Conservation (phyloP, 2,329 filamentous ascomycete genomes). For the Fusarium proliferatum region DNA sequence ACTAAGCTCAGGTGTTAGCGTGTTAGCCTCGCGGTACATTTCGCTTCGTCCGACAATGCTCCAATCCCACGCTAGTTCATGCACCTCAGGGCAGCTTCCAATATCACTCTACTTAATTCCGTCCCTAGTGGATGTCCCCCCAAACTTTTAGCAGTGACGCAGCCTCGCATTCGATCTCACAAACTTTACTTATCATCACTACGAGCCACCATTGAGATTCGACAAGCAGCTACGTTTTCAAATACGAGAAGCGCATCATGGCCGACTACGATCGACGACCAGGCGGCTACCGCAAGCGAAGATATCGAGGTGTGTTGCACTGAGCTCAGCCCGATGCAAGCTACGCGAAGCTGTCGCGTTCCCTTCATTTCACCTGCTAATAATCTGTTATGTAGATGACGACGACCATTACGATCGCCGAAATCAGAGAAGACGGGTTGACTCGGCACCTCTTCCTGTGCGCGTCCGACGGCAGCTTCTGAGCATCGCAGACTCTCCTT, state of each 20-base stretch:
- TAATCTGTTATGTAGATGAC: slow-evolving; percentile 58
- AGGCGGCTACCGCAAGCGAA: slow-evolving; percentile 74
- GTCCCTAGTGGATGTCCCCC: slow-evolving; percentile 32
- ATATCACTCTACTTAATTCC: slow-evolving; percentile 9
- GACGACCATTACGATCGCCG: slow-evolving; percentile 83
- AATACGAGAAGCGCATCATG: slow-evolving; percentile 51
- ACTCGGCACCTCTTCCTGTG: slow-evolving; percentile 74
- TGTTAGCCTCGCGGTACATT: slow-evolving; percentile 32
- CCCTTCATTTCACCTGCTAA: slow-evolving; percentile 31
- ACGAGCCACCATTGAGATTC: slow-evolving; percentile 21
- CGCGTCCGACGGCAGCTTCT: slow-evolving; percentile 83
- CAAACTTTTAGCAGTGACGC: slow-evolving; percentile 42
- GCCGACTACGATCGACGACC: slow-evolving; percentile 69
- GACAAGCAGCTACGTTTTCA: not conserved
- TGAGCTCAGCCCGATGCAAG: not conserved
- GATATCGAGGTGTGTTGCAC: slow-evolving; percentile 74
- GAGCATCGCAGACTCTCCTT: slow-evolving; percentile 82
- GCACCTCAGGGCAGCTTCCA: slow-evolving; percentile 21
- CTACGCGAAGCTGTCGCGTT: slow-evolving; percentile 23
- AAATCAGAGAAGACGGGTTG: slow-evolving; percentile 77
- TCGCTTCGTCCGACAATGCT: slow-evolving; percentile 2
- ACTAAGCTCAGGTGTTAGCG: slow-evolving; percentile 1
- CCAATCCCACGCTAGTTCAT: slow-evolving; percentile 36
- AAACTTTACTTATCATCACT: slow-evolving; percentile 17
- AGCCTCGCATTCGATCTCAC: slow-evolving; percentile 26